Conservation (phyloP, 306 rosid genomes). For the Morella rubra region DNA sequence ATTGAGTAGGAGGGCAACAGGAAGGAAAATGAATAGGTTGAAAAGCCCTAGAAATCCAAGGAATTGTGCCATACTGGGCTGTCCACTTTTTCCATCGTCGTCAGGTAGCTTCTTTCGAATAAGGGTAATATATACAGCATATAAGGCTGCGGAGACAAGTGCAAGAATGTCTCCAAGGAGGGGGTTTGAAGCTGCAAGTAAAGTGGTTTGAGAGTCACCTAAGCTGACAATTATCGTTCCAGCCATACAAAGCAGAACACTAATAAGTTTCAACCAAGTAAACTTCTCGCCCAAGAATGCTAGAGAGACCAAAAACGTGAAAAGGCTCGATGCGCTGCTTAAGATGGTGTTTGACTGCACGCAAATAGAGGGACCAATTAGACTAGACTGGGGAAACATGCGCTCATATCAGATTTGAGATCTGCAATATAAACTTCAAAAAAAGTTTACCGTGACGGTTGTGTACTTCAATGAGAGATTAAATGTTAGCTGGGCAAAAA, state of each 20-base stretch:
- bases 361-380: slow-evolving; percentile 28
- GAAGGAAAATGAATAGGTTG: slow-evolving; percentile 75
- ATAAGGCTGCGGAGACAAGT: slow-evolving; percentile 71
- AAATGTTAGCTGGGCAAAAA: slow-evolving; percentile 86
- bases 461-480: slow-evolving; percentile 91
- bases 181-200: slow-evolving; percentile 69
- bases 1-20: slow-evolving; percentile 64
- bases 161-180: slow-evolving; percentile 87
- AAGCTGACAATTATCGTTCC: slow-evolving; percentile 92
- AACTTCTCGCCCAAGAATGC: slow-evolving; percentile 87
- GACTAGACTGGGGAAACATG: slow-evolving; percentile 19
- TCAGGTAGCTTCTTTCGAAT: slow-evolving; percentile 87
- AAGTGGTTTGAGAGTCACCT: slow-evolving; percentile 65
- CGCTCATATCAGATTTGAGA: slow-evolving; percentile 8
- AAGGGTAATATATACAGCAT: slow-evolving; percentile 85
- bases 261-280: slow-evolving; percentile 80
- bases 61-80: slow-evolving; percentile 91
- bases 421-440: slow-evolving; percentile 2
- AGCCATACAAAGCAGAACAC: slow-evolving; percentile 96
- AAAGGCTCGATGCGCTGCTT: slow-evolving; percentile 96
- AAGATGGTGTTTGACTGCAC: slow-evolving; percentile 95
- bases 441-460: slow-evolving; percentile 74
- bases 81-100: slow-evolving; percentile 72
- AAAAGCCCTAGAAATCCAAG: slow-evolving; percentile 88
- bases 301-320: slow-evolving; percentile 89